A percentile compares a stretch with the other conserved stretches of the same genome.
Conservation (phyloP, 108 stramenopile genomes). For the Stephanodiscus minutulus region DNA sequence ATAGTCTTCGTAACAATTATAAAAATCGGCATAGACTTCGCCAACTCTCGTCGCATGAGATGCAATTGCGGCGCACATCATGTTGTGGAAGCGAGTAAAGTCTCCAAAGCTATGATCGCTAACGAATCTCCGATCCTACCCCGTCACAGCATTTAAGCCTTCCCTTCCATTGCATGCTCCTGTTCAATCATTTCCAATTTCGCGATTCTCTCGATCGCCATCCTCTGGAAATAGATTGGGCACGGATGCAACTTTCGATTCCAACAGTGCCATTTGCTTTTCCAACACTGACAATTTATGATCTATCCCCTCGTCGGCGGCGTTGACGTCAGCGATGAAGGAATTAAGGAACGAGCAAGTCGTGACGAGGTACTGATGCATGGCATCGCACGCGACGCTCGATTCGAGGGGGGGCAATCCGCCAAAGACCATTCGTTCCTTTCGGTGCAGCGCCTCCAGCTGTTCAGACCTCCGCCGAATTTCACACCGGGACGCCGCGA, state of each 20-base stretch:
- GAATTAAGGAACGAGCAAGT: constrained; percentile 45
- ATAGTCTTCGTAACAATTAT: no score
- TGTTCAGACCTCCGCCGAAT: constrained; percentile 23
- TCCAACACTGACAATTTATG: constrained; percentile 41
- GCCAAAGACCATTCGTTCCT: constrained; percentile 37
- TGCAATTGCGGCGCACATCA: no score
- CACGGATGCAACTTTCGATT: constrained; percentile 34
- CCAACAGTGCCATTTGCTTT: constrained; percentile 42
- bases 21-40: no score
- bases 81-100: no score
- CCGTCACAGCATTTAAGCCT: neutral
- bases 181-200: constrained; percentile 16
- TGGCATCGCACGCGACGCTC: constrained; percentile 32
- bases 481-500: neutral
- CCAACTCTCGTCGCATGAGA: no score
- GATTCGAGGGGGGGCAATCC: constrained; percentile 32
- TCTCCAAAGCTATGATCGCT: no score
- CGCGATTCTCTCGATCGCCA: neutral
- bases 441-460: constrained; percentile 23
- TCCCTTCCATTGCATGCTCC: neutral
- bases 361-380: constrained; percentile 39
- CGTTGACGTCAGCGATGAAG: constrained; percentile 44
- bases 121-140: no score
- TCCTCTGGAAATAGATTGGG: constrained; percentile 19
- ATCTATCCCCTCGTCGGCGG: constrained; percentile 28